Conservation (phyloP, 2,329 filamentous ascomycete genomes). For the Monilinia laxa region DNA sequence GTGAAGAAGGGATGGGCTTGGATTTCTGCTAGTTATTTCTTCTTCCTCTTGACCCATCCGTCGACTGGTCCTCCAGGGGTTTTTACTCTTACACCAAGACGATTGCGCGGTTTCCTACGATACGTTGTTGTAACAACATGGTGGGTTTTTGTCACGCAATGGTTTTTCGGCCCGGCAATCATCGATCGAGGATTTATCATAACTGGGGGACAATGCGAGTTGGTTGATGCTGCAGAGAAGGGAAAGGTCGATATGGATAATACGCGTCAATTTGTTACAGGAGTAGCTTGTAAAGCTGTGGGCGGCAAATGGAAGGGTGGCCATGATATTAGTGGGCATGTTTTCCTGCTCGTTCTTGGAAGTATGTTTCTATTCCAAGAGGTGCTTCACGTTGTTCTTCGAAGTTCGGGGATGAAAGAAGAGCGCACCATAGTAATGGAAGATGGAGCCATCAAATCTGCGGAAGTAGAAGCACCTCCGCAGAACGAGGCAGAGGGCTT, state of each 20-base stretch:
- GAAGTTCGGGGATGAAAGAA: conserved; percentile 50
- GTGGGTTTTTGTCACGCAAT: conserved; percentile 90
- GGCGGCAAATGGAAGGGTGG: conserved; percentile 90
- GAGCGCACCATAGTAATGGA: conserved; percentile 64
- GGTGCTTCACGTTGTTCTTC: conserved; percentile 61
- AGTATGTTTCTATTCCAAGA: conserved; percentile 82
- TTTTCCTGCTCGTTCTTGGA: conserved; percentile 85
- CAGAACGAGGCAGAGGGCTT: conserved; percentile 24
- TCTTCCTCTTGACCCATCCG: conserved; percentile 70
- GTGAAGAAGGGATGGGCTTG: conserved; percentile 96
- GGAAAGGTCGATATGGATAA: conserved; percentile 49
- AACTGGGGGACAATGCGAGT: conserved; percentile 81
- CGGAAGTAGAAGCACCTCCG: conserved; percentile 47
- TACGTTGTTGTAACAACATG: conserved; percentile 71
- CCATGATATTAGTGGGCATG: conserved; percentile 93
- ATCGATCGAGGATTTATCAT: conserved; percentile 88
- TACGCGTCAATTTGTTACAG: conserved; percentile 59
- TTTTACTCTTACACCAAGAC: conserved; percentile 45
- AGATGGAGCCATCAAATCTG: conserved; percentile 65
- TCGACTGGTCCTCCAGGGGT: conserved; percentile 47
- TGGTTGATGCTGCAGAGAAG: conserved; percentile 50
- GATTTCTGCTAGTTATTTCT: conserved; percentile 72
- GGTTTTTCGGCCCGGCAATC: conserved; percentile 89
- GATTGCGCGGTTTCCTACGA: conserved; percentile 61
- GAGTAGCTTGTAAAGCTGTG: conserved; percentile 75